These are phyloP conservation scores for Rhododendron molle DNA, from an alignment of 148 eudicot genomes.

Conservation along the genomic window DNA sequence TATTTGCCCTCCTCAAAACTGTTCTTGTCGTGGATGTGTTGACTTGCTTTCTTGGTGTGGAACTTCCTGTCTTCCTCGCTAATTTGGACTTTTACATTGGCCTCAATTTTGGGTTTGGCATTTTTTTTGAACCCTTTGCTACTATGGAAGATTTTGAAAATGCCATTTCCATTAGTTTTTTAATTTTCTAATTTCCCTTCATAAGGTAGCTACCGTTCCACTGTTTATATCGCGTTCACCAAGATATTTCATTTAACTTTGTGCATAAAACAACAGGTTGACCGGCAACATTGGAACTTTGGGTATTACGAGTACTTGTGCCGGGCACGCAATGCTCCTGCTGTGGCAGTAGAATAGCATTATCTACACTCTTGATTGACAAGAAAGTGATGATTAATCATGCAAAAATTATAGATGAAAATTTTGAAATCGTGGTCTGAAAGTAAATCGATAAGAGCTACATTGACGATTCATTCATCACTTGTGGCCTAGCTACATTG, in stretches of 20 bases:
- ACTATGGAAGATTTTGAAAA: not conserved
- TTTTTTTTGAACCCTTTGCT: not conserved
- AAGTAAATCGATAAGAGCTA: not conserved
- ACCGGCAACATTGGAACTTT: not conserved
- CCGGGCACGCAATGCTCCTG: not conserved
- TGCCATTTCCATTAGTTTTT: not conserved
- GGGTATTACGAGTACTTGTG: not conserved
- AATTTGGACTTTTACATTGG: not conserved
- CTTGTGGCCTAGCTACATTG: not conserved
- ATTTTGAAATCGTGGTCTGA: not conserved
- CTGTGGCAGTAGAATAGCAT: not conserved
- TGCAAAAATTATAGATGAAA: not conserved
- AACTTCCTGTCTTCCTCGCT: not conserved
- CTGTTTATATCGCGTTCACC: not conserved
- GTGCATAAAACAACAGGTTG: not conserved
- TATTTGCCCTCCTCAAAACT: not conserved
- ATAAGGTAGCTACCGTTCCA: not conserved
- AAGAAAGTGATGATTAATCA: not conserved
- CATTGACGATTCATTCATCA: too few relatives aligned
- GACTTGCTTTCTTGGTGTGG: not conserved
- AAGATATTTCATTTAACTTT: not conserved
- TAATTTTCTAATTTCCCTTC: not conserved
- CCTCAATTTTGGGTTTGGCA: not conserved
- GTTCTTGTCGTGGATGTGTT: not conserved
- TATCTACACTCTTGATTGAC: not conserved